Base-by-base conservation (phyloP, 208 protist genomes). In the Lotmaria passim region DNA sequence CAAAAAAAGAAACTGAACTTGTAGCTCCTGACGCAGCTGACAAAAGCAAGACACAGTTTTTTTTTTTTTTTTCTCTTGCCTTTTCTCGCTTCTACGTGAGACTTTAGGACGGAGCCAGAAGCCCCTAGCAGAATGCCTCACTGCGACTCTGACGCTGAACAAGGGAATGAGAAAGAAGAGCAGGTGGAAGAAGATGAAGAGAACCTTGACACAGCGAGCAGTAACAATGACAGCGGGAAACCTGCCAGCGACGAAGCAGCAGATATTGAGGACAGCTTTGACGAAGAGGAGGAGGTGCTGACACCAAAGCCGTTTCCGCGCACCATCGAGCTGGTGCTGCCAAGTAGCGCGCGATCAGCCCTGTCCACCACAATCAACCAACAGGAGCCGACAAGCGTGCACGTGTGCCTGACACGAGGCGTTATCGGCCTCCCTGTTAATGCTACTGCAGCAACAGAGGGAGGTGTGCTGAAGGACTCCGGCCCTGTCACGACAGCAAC, bases 221-320 rank as follows among this genome's bases (percentile, higher is more conserved):
- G 38, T 19, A 60, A 66, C 30, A 59, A 64, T 0, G 26, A 65
- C 31, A 58, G 60, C 26, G 24, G 7, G 10, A 59, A 50, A n/a
- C n/a, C 38, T 7, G 62, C 31, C 39, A 17, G 3, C 10, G 46
- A 56, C 3, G 48, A 28, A 4, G 21, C 36, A 26, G 19, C 24
- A 33, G 61, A 70, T 17, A 28, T 59, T 7, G 53, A 69, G 21
- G 69, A 78, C 11, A 78, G 78, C 44, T 72, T 79, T 15, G 75
- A 78, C n/a, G 67, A 75, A 41, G 69, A 74, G 33, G 74, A 73
- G n/a, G 69, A 82, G 15, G 66, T 56, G 2, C 41, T 65, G 14
- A n/a, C 31, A n/a, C 36, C 62, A 11, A 76, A 76, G 30, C 70
- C 70, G 6, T 69, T 76, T 36, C 70, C 63, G 1, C 51, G 26